Evolutionary conservation across 257 asterid species (phyloP), one percentile per base, ranked within the genome.

Genomic region (Jacaranda mimosifolia): DNA sequence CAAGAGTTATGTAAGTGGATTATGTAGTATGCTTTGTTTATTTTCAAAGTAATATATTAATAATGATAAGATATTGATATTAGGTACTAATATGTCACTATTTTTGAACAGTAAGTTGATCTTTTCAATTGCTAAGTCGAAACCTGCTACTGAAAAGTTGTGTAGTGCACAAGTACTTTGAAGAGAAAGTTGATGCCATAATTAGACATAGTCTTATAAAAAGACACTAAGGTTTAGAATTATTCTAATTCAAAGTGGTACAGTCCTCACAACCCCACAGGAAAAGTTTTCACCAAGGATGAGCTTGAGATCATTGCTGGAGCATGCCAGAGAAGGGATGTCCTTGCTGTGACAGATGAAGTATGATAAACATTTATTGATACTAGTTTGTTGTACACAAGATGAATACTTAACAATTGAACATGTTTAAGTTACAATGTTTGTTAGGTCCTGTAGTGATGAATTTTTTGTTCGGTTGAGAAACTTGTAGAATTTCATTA

Each of bases 201-300:
- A 17, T 52, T 5, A 39, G 68, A 38, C n/a, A 43, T 68, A 49
- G 14, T 49, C 11, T 21, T 49, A 13, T 26, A 11, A 49, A 17
- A 36, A 65, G 9, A 51, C 45, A 32, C 63, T 72, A 69, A 40
- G 26, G 46, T 81, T 63, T 77, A 73, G 79, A 65, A 38, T 53
- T 79, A 56, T 83, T 69, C 87, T 87, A 60, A 86, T 86, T 70
- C 67, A 38, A 80, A 69, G 58, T 83, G 82, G 76, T 69, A 74
- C 97, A 91, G 98, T 83, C 98, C 98, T 79, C 98, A 94, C 88
- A 94, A 94, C 70, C 98, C 98, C 40, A 94, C 97, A 40, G 98
- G 98, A 56, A 94, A 94, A 87, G 91, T 92, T 69, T 94, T 91
- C 86, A 68, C 86, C 74, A 79, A 66, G 86, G 89, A 83, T 70